phyloP scores from a whole-genome alignment of 106 monocot species.

The Dactylorhiza incarnata region DNA sequence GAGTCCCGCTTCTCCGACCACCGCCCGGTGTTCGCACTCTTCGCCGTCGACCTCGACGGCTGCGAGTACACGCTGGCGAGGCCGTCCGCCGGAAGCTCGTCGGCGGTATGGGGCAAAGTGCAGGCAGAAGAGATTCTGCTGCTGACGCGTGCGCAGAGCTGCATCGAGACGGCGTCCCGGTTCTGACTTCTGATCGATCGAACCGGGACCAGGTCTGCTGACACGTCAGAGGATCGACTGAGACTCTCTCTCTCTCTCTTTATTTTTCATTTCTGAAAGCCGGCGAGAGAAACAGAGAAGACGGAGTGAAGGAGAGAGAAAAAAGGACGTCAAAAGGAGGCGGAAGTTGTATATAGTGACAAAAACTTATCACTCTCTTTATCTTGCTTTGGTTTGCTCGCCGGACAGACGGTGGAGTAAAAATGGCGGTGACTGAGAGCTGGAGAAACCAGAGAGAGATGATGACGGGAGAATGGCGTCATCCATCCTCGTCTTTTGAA shows the following conservation, averaged over 20 bases:
- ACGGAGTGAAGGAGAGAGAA: not conserved
- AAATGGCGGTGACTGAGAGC: not conserved
- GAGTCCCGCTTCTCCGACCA: conserved; percentile 58
- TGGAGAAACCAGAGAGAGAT: not conserved
- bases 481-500: no score
- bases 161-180: conserved; percentile 6
- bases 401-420: not conserved
- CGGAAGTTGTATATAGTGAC: not conserved
- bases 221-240: not conserved
- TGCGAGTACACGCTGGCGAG: not conserved
- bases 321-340: not conserved
- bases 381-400: not conserved
- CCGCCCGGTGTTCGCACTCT: conserved; percentile 48
- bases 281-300: not conserved
- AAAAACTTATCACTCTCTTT: not conserved
- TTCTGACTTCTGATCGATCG: not conserved
- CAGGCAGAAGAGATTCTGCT: conserved; percentile 64
- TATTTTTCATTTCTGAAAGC: not conserved
- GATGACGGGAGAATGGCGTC: not conserved
- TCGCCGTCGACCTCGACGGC: conserved; percentile 23
- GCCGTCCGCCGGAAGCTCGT: not conserved
- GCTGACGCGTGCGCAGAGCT: conserved; percentile 46
- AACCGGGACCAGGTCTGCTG: not conserved
- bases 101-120: conserved; percentile 30
- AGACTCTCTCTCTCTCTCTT: not conserved